Base-by-base conservation (phyloP, 192 early-diverging fungal genomes). In the Irineochytrium annulatum region DNA sequence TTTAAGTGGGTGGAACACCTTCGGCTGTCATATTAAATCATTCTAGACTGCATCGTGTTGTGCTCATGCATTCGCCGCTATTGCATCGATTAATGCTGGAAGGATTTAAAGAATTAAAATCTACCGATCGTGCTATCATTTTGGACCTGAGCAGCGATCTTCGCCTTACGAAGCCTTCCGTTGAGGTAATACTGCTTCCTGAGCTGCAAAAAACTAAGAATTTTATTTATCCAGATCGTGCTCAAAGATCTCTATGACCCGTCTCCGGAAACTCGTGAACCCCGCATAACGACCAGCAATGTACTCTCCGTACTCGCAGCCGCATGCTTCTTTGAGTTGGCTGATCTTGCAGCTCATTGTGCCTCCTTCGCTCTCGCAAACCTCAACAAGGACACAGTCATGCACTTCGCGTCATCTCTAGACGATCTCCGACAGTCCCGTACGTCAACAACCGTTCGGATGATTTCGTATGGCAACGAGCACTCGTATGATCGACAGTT, bases 261-360 rank as follows among this genome's bases (percentile, higher is more conserved):
- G 13, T 8, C 46, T 49, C 17, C 6, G 11, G 26, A 17, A 8
- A 24, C 6, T 8, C 11, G 46, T 8, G 8, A 8, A 6, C 6
- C 8, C 17, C 11, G 46, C 13, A 22, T 49, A 49, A 6, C 11
- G 11, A 8, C 46, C 13, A 24, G 8, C 6, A 8, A 17, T 49
- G 6, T 8, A 6, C 13, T 49, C 17, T 6, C 6, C 22, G 24
- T 24, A 17, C 22, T 49, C 5, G 46, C 46, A 17, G 62, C 74
- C 0, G 69, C 74, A 16, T 76, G 74, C 61, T 76, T 70, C 33
- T 43, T 76, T 1, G 66, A 76, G 59, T 35, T 63, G 11, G 29
- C 30, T 11, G 39, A 55, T 13, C 69, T 76, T 3, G 60, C 64
- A 0, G 22, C 22, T 3, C 43, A 53, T 39, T 76, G 74, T 58